Base-by-base conservation (phyloP, 352 stramenopile species). In the Globisporangium irregulare region DNA sequence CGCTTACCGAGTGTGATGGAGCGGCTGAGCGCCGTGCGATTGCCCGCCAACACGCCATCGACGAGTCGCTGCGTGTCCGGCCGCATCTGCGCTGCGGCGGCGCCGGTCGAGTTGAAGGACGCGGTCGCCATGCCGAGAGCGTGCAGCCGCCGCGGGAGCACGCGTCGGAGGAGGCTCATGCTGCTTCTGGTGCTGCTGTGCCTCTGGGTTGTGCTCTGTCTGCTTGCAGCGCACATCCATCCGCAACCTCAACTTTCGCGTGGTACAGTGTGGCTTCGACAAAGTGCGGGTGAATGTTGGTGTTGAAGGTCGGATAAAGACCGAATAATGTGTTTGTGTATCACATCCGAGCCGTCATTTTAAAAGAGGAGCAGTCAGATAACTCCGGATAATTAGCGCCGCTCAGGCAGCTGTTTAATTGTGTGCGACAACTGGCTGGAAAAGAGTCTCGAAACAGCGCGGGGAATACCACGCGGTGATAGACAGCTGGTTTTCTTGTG, bases 1-100 rank as follows among this genome's bases (percentile, higher is more conserved):
- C 9, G 29, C 75, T 32, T 73, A 91, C 83, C 80, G 43, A 93
- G 70, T 6, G 85, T 93, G 72, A 93, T 93, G 63, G 83, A 84
- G 62, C 83, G 82, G 68, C 82, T 91, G 55, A 92, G 78, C 41
- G 84, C 75, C 38, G 83, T 89, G 64, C 84, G 79, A 55, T 90
- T 84, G 61, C 78, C 79, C 20, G 61, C 36, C 58, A 91, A 63
- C 8, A 91, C 71, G 57, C 82, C 84, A 20, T 89, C 81, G 53
- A 74, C 81, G 32, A 92, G 76, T 10, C 78, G 62, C 66, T 86
- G 69, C 53, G 84, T 91, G 54, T 68, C 58, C 8, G 79, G 76
- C 27, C 38, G 64, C 77, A 84, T 82, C 64, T 73, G 62, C 38
- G 34, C 60, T 6, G 18, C 32, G 1, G 24, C 48, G 0, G 27